These are phyloP conservation scores for Psilocybe subaeruginosa DNA, from an alignment of 768 basidiomycete genomes.

Conservation along the genomic window DNA sequence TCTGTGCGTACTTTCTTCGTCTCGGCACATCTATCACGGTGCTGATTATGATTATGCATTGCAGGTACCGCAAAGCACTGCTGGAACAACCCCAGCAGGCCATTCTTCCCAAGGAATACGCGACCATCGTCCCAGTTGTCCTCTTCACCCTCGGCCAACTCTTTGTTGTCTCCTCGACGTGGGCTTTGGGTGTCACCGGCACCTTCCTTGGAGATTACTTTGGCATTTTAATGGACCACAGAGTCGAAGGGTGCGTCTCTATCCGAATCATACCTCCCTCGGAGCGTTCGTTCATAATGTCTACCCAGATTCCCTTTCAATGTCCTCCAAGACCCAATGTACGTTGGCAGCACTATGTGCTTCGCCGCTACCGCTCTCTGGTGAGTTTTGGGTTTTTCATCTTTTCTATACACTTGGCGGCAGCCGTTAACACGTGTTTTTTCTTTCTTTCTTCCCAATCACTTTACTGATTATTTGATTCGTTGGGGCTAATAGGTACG, in stretches of 20 bases:
- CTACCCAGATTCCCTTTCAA: conserved; percentile 86
- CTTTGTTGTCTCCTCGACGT: conserved; percentile 89
- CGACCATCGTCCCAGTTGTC: conserved; percentile 58
- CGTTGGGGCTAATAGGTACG: conserved; percentile 57
- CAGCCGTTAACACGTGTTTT: not conserved
- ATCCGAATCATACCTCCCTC: not conserved
- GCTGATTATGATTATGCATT: not conserved
- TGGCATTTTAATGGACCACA: conserved; percentile 83
- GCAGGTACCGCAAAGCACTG: conserved; percentile 78
- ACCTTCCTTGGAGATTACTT: conserved; percentile 91
- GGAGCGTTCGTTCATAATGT: not conserved
- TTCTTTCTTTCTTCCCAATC: not conserved
- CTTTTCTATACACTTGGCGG: not conserved
- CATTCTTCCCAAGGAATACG: conserved; percentile 67
- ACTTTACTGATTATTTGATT: conserved; percentile 5
- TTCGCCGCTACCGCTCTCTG: conserved; percentile 88
- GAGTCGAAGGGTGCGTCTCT: conserved; percentile 71
- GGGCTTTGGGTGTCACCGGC: conserved; percentile 90
- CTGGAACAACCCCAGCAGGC: conserved; percentile 71
- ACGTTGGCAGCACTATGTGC: conserved; percentile 91
- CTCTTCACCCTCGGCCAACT: conserved; percentile 76
- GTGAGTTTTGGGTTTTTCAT: conserved; percentile 41
- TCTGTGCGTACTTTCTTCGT: conserved; percentile 54
- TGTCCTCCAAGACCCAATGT: conserved; percentile 92
- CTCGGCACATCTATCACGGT: not conserved